Evolutionary conservation across 352 stramenopile species (phyloP).

Genomic region (Phytophthora fragariae): DNA sequence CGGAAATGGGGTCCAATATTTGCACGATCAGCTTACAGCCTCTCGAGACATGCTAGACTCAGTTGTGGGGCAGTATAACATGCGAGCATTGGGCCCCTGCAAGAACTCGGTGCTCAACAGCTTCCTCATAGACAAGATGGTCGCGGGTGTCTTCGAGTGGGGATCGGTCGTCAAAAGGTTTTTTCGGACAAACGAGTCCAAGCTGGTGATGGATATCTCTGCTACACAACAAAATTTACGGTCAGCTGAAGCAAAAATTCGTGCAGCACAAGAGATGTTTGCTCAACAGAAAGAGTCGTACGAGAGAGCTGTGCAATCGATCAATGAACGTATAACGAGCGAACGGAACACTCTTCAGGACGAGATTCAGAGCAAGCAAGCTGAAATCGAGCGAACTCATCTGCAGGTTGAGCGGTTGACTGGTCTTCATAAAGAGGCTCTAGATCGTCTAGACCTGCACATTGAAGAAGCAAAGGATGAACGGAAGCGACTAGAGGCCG

Average conservation of each 20-base stretch:
- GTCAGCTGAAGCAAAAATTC: conserved; percentile 65
- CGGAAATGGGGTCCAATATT: conserved; percentile 43
- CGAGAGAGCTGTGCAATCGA: conserved; percentile 62
- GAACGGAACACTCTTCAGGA: conserved; percentile 54
- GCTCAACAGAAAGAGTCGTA: conserved; percentile 71
- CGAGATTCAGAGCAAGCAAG: conserved; percentile 69
- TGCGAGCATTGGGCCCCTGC: conserved; percentile 37
- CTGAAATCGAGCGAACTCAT: conserved; percentile 60
- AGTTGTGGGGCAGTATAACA: conserved; percentile 57
- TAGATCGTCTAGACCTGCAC: conserved; percentile 56
- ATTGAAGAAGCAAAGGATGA: conserved; percentile 70
- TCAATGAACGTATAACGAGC: conserved; percentile 58
- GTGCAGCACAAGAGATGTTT: conserved; percentile 63
- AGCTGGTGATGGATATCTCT: conserved; percentile 48
- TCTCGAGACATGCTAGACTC: conserved; percentile 48
- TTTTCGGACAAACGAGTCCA: conserved; percentile 55
- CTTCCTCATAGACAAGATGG: conserved; percentile 62
- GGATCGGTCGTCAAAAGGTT: conserved; percentile 51
- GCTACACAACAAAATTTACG: conserved; percentile 55
- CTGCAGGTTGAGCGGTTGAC: conserved; percentile 65
- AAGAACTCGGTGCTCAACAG: conserved; percentile 46
- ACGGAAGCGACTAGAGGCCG: conserved; percentile 53
- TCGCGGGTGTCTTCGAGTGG: conserved; percentile 69
- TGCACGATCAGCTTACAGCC: conserved; percentile 49
- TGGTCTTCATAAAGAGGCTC: conserved; percentile 67